Evolutionary conservation across 345 rosid genomes (phyloP).

Genomic region (Adansonia digitata): DNA sequence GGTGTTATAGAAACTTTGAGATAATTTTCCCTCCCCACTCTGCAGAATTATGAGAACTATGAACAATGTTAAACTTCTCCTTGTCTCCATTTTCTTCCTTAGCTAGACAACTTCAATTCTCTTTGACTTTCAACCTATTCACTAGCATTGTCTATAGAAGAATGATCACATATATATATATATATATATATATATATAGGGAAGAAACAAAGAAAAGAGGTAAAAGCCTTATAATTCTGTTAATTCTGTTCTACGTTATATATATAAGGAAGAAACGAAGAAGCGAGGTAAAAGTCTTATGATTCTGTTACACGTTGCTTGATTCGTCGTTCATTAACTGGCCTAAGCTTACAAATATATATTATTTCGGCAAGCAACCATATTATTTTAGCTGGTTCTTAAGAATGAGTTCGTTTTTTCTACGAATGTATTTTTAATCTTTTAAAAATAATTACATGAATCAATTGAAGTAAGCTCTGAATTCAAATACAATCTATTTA

Average conservation of each 20-base stretch:
- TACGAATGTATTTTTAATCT: too few species aligned
- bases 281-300: background rate
- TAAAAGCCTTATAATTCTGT: background rate
- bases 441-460: too few species aligned
- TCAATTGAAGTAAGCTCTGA: too few species aligned
- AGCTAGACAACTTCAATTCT: background rate
- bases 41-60: conserved; percentile 20
- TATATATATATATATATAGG: background rate
- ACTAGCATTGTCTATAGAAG: background rate
- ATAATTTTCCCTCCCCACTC: conserved; percentile 40
- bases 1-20: conserved; percentile 44
- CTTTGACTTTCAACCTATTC: background rate
- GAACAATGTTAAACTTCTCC: conserved; percentile 14
- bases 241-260: too few species aligned
- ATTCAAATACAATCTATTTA: background rate
- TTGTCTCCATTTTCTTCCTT: conserved; percentile 8
- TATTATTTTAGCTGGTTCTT: background rate
- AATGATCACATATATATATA: background rate
- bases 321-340: background rate
- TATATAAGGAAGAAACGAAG: background rate
- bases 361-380: background rate
- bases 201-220: background rate
- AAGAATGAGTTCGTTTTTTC: background rate
- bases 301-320: background rate
- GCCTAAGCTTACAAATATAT: background rate